These are phyloP conservation scores for Agaricus subrufescens DNA, from an alignment of 768 basidiomycete species.

Conservation along the genomic window DNA sequence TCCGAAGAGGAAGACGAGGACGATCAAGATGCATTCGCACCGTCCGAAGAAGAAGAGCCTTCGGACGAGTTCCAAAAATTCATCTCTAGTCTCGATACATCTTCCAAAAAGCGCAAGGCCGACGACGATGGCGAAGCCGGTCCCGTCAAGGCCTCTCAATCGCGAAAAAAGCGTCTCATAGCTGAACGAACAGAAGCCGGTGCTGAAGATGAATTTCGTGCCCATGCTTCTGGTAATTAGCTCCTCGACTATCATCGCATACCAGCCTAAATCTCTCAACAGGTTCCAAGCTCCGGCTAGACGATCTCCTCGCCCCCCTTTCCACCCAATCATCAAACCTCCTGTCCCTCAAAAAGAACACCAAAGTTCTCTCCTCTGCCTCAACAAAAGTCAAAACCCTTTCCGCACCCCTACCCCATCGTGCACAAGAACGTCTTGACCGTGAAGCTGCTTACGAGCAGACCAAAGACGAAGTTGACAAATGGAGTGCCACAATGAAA, in stretches of 20 bases:
- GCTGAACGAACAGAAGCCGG: constrained; percentile 76
- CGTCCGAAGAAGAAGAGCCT: constrained; percentile 47
- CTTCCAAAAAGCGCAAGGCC: constrained; percentile 67
- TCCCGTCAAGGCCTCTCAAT: constrained; percentile 17
- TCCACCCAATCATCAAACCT: constrained; percentile 59
- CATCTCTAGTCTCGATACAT: constrained; percentile 60
- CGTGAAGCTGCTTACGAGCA: constrained; percentile 93
- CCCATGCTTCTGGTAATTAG: constrained; percentile 41
- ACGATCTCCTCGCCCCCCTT: constrained; percentile 75
- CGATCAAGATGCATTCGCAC: constrained; percentile 30
- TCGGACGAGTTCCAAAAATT: constrained; percentile 69
- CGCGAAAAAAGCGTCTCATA: constrained; percentile 56
- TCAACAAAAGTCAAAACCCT: constrained; percentile 56
- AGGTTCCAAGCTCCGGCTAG: constrained; percentile 60
- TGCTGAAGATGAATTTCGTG: constrained; percentile 76
- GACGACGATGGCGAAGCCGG: constrained; percentile 23
- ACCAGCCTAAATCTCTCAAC: not conserved
- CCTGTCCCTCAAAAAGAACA: constrained; percentile 63
- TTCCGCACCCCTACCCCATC: constrained; percentile 79
- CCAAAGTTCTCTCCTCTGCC: constrained; percentile 50
- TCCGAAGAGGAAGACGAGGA: constrained; percentile 24
- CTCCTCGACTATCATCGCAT: not conserved
- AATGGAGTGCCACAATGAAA: constrained; percentile 93
- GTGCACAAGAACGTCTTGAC: constrained; percentile 85
- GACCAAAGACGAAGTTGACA: constrained; percentile 88